Base-by-base conservation (phyloP, 2,329 filamentous ascomycete genomes). In the Truncatella angustata region DNA sequence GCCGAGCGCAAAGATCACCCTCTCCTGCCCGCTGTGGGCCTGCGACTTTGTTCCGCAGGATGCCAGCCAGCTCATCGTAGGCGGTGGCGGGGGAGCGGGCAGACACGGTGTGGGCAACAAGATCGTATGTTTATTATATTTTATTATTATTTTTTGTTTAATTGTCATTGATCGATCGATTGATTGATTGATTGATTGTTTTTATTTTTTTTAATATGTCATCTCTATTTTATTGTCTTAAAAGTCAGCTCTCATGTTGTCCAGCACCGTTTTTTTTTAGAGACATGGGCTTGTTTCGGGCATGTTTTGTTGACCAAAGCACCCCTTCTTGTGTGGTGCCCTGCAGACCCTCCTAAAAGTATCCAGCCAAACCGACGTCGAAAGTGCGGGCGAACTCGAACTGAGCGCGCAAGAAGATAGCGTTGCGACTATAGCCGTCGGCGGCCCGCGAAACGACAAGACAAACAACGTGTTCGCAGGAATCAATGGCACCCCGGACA, bases 11-110 rank as follows among this genome's bases (percentile, higher is more conserved):
- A 87, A 84, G 68, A 75, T 84, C 60, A 83, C 84, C 51, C 81
- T 95, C 58, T 82, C 85, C 53, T 97, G 93, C 70, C 92, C 92
- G 45, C 81, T 96, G 54, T 96, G 91, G 70, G 85, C 88, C 51
- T 88, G 91, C 67, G 91, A 91, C 65, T 97, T 96, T 70, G 91
- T 96, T 66, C 90, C 88, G 48, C 81, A 87, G 63, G 85, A 95
- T 73, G 80, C 86, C 54, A 82, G 82, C 57, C 85, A 86, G 57
- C 77, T 97, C 21, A 75, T 96, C 7, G 89, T 96, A 34, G 91
- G 87, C 54, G 93, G 93, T 49, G 93, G 93, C 56, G 93, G 93
- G 58, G 93, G 93, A 47, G 85, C 90, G 58, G 85, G 88, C 45
- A 83, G 84, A 58, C 91, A 84, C 59, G 91, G 91, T 40, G 89